A percentile compares a stretch with the other conserved stretches of the same genome.
Evolutionary conservation across 768 basidiomycete genomes (phyloP).

Genomic region (Collybia sp.): DNA sequence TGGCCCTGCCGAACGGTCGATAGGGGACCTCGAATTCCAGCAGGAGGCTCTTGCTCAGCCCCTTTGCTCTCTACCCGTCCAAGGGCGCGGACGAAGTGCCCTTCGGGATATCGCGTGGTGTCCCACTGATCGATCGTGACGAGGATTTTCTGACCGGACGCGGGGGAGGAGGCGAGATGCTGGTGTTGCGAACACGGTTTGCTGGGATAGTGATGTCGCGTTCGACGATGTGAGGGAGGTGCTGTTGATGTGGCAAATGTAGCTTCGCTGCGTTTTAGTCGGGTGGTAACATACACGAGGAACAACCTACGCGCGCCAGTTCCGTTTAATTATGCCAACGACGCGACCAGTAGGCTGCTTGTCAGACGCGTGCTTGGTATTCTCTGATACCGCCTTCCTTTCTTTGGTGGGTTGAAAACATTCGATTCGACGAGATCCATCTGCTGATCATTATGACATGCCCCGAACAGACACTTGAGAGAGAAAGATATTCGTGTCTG

Average conservation of each 20-base stretch:
- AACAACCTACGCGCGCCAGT: slow-evolving; percentile 85
- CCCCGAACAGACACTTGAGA: slow-evolving; percentile 56
- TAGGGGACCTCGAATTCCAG: slow-evolving; percentile 98
- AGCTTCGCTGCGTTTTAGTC: slow-evolving; percentile 35
- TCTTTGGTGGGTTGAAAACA: slow-evolving; percentile 66
- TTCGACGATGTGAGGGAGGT: slow-evolving; percentile 79
- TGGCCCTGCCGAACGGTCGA: slow-evolving; percentile 93
- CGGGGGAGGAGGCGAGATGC: slow-evolving; percentile 89
- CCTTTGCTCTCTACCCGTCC: slow-evolving; percentile 93
- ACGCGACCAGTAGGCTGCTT: slow-evolving; percentile 89
- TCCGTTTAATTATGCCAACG: slow-evolving; percentile 90
- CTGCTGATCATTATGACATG: slow-evolving; percentile 27
- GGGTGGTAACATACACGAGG: slow-evolving; percentile 4
- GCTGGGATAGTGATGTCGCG: slow-evolving; percentile 74
- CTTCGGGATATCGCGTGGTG: slow-evolving; percentile 85
- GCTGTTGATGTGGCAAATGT: slow-evolving; percentile 93
- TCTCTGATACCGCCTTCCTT: slow-evolving; percentile 34
- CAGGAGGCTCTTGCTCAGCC: slow-evolving; percentile 89
- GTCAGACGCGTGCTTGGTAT: slow-evolving; percentile 38
- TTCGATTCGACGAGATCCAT: slow-evolving; percentile 91
- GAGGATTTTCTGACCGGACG: slow-evolving; percentile 94
- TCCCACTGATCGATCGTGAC: slow-evolving; percentile 96
- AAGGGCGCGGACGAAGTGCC: slow-evolving; percentile 91
- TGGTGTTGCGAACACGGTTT: slow-evolving; percentile 93
- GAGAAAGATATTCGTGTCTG: slow-evolving; percentile 94